These are phyloP conservation scores for Globisporangium mamillatum DNA, from an alignment of 352 stramenopile genomes.

Conservation along the genomic window DNA sequence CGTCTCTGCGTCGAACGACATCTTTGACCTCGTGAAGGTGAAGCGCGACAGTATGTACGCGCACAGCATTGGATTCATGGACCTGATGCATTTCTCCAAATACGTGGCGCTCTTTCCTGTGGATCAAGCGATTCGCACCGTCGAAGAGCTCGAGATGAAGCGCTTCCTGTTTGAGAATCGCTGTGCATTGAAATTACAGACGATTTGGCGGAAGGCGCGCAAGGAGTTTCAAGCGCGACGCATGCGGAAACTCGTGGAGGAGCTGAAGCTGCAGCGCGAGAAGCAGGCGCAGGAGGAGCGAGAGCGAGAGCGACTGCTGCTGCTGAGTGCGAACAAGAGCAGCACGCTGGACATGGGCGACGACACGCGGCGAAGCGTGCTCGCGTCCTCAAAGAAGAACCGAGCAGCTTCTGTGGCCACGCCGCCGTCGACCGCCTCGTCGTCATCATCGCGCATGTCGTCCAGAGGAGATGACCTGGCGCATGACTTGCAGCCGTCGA, in stretches of 20 bases:
- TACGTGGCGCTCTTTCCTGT: constrained; percentile 66
- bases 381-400: constrained; percentile 20
- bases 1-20: constrained; percentile 19
- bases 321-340: not conserved
- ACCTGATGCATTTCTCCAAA: constrained; percentile 66
- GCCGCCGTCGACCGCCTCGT: constrained; percentile 2
- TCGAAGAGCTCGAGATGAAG: constrained; percentile 56
- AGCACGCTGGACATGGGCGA: constrained; percentile 11
- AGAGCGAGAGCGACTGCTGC: constrained; percentile 18
- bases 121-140: constrained; percentile 53
- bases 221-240: constrained; percentile 38
- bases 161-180: constrained; percentile 44
- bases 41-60: constrained; percentile 21
- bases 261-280: constrained; percentile 40
- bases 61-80: constrained; percentile 45
- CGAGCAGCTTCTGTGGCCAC: constrained; percentile 3
- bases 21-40: constrained; percentile 41
- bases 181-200: constrained; percentile 61
- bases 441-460: not conserved
- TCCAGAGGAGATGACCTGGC: not conserved
- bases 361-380: constrained; percentile 9
- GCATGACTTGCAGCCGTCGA: not conserved
- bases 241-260: constrained; percentile 41
- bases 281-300: constrained; percentile 26
- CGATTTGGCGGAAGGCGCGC: constrained; percentile 50